Percentiles rank a stretch among this genome's conserved stretches.
These are phyloP conservation scores for Nitzschia inconspicua DNA, from an alignment of 108 stramenopile species.

Conservation along the genomic window DNA sequence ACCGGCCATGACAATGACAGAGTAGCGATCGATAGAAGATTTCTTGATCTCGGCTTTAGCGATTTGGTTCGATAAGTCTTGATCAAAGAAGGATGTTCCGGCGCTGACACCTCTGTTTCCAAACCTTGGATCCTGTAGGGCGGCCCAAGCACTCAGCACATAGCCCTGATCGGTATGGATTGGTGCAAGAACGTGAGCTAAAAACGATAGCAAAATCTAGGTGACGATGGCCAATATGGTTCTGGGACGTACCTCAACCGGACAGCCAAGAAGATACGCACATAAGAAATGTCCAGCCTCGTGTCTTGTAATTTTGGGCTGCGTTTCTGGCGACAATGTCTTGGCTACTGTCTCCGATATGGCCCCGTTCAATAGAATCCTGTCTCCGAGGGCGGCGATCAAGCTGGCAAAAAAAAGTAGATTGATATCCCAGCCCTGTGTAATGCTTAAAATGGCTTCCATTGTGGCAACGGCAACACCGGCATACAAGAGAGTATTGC, in stretches of 20 bases:
- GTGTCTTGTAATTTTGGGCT: constrained; percentile 75
- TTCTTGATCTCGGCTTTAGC: constrained; percentile 54
- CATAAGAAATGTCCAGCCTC: constrained; percentile 94
- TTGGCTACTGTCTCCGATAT: constrained; percentile 64
- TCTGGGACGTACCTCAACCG: too few relatives aligned
- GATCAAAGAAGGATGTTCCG: constrained; percentile 90
- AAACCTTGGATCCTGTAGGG: constrained; percentile 72
- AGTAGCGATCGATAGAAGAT: constrained; percentile 85
- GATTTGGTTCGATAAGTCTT: constrained; percentile 68
- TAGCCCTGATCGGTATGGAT: too few relatives aligned
- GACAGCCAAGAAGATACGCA: constrained; percentile 92
- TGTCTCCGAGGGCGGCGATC: constrained; percentile 48
- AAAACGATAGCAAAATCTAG: too few relatives aligned
- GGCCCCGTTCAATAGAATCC: constrained; percentile 72
- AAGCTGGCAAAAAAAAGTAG: constrained; percentile 59
- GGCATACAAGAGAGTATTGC: constrained; percentile 67
- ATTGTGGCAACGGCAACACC: constrained; percentile 51
- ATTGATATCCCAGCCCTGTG: constrained; percentile 56
- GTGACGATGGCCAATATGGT: too few relatives aligned
- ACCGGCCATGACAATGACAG: constrained; percentile 91
- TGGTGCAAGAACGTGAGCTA: too few relatives aligned
- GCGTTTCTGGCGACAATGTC: constrained; percentile 53
- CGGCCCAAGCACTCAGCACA: constrained; percentile 79
- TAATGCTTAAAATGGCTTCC: constrained; percentile 51
- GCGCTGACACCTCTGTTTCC: constrained; percentile 67